A percentile compares a stretch with the other conserved stretches of the same genome.
These are phyloP conservation scores for Ricinus communis DNA, from an alignment of 345 rosid genomes.

Conservation along the genomic window DNA sequence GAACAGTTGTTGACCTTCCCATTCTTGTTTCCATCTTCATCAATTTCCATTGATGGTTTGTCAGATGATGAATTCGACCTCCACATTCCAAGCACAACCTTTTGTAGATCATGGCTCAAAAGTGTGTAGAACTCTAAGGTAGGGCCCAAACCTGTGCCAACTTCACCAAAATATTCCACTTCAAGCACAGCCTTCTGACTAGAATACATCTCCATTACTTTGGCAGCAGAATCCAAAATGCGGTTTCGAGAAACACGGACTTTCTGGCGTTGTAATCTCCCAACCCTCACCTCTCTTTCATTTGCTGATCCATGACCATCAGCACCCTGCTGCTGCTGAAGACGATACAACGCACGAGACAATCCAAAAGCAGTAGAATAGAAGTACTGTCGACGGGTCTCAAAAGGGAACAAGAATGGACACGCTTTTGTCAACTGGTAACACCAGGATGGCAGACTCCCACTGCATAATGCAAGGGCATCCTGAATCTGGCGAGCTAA, in stretches of 20 bases:
- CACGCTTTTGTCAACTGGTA: conserved; percentile 95
- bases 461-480: conserved; percentile 97
- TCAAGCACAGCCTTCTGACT: conserved; percentile 98
- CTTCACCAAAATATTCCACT: conserved; percentile 99
- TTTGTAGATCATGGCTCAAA: conserved; percentile 91
- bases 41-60: conserved; percentile 54
- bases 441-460: conserved; percentile 98
- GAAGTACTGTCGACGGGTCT: conserved; percentile 92
- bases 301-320: conserved; percentile 79
- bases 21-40: conserved; percentile 49
- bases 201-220: conserved; percentile 99
- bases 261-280: conserved; percentile 96
- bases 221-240: conserved; percentile 96
- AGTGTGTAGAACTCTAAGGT: conserved; percentile 97
- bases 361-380: conserved; percentile 98
- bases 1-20: conserved; percentile 33
- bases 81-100: conserved; percentile 87
- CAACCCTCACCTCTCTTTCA: conserved; percentile 93
- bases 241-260: conserved; percentile 98
- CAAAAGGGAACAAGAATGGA: conserved; percentile 96
- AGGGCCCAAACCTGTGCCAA: conserved; percentile 99
- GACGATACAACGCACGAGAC: conserved; percentile 94
- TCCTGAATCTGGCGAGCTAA: conserved; percentile 98
- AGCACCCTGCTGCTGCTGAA: conserved; percentile 99
- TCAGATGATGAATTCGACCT: conserved; percentile 61